Percentiles rank a stretch among this genome's conserved stretches.
phyloP scores from a whole-genome alignment of 139 green algal genomes.

The Coelastrella sp. region DNA sequence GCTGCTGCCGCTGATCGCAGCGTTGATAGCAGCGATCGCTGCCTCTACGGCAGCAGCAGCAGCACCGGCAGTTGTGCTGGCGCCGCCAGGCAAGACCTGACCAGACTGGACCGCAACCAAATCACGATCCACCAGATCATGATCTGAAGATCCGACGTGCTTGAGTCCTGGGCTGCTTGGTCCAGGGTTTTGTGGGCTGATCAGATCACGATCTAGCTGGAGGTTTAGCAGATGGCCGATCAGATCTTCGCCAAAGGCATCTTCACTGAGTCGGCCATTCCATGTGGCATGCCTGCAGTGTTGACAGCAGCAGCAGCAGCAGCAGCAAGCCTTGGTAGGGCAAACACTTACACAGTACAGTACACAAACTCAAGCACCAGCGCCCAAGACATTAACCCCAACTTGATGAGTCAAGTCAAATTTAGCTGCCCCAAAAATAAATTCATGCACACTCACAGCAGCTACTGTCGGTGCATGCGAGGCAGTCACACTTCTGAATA shows the following conservation, averaged over 20 bases:
- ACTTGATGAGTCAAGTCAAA: too few relatives aligned
- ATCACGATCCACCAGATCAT: background rate
- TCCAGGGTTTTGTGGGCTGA: background rate
- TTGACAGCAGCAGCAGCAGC: background rate
- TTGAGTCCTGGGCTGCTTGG: background rate
- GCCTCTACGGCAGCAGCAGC: slow-evolving; percentile 40
- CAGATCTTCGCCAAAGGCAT: slow-evolving; percentile 38
- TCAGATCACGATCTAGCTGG: background rate
- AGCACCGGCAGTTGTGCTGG: background rate
- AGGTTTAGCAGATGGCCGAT: slow-evolving; percentile 12
- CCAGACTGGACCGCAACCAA: background rate
- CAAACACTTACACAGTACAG: too few relatives aligned
- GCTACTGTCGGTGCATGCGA: too few relatives aligned
- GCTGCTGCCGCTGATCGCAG: background rate
- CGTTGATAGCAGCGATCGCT: slow-evolving; percentile 33
- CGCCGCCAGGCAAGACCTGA: background rate
- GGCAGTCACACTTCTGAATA: too few relatives aligned
- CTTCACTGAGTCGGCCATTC: slow-evolving; percentile 35
- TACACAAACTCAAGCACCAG: too few relatives aligned
- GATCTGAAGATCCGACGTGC: background rate
- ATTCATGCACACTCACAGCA: too few relatives aligned
- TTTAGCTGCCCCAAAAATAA: too few relatives aligned
- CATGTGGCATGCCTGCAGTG: slow-evolving; percentile 9
- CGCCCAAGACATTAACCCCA: too few relatives aligned
- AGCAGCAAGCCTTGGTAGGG: background rate